Conservation (phyloP, 1,284 basidiomycete species). For the Xerocomus minutiporus region DNA sequence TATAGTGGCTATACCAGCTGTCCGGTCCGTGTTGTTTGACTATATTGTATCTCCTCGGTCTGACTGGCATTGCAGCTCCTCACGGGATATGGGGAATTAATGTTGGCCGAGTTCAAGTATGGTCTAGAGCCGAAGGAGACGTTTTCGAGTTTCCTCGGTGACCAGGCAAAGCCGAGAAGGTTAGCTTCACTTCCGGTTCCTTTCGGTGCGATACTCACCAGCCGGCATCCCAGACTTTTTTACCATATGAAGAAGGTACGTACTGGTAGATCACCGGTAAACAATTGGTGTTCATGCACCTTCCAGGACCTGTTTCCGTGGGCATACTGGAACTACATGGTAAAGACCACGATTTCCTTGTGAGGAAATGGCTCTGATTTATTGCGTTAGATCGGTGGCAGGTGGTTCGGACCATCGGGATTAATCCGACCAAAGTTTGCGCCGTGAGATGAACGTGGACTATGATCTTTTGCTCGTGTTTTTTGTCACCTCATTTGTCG, state of each 20-base stretch:
- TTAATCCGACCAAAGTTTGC: constrained; percentile 44
- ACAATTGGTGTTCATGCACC: not conserved
- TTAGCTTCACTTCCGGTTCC: constrained; percentile 25
- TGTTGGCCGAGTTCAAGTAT: constrained; percentile 91
- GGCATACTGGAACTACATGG: constrained; percentile 84
- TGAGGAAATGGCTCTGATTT: constrained; percentile 1
- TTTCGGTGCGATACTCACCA: constrained; percentile 6
- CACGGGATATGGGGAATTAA: constrained; percentile 80
- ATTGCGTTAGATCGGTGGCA: constrained; percentile 50
- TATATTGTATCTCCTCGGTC: not conserved
- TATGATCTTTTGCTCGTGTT: not conserved
- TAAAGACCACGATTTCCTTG: constrained; percentile 31
- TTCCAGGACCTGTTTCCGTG: constrained; percentile 78
- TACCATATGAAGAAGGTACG: constrained; percentile 89
- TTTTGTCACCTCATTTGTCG: constrained; percentile 10
- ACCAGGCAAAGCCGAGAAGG: constrained; percentile 70
- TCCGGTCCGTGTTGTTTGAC: constrained; percentile 49
- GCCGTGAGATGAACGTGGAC: constrained; percentile 8
- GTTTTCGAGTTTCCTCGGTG: constrained; percentile 60
- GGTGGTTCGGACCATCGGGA: constrained; percentile 64
- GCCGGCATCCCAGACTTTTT: constrained; percentile 52
- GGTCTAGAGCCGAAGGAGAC: constrained; percentile 83
- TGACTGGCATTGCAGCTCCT: constrained; percentile 50
- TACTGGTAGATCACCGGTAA: not conserved
- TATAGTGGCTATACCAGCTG: constrained; percentile 88